Percentiles rank a stretch among this genome's conserved stretches.
phyloP scores from a whole-genome alignment of 2,329 filamentous ascomycete genomes.

The Myriangium duriaei region DNA sequence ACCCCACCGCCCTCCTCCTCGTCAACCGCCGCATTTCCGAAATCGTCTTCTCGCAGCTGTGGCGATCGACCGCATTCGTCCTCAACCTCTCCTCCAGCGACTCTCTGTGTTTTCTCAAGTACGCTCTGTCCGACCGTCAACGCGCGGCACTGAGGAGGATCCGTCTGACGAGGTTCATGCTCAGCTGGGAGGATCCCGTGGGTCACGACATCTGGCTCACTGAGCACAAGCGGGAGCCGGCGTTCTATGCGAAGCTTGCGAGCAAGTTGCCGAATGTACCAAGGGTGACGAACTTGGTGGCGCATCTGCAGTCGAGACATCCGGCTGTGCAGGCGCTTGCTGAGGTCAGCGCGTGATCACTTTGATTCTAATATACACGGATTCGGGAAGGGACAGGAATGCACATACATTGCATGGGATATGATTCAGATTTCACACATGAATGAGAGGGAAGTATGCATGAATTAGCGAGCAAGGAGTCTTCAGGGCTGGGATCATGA shows the following conservation, averaged over 20 bases:
- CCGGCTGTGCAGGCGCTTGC: conserved; percentile 1
- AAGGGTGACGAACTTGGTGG: conserved; percentile 5
- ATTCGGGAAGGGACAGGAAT: too few relatives aligned
- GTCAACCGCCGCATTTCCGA: conserved; percentile 9
- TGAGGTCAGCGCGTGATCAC: background rate
- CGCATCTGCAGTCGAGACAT: conserved; percentile 6
- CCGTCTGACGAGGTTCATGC: conserved; percentile 10
- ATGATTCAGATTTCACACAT: too few relatives aligned
- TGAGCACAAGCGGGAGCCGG: conserved; percentile 4
- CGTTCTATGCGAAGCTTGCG: conserved; percentile 1
- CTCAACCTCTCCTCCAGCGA: conserved; percentile 10
- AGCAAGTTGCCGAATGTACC: background rate
- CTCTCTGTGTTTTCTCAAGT: conserved; percentile 12
- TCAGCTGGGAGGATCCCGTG: conserved; percentile 10
- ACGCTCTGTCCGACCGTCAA: conserved; percentile 9
- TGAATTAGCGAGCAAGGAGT: too few relatives aligned
- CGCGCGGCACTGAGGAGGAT: conserved; percentile 9
- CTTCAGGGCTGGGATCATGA: too few relatives aligned
- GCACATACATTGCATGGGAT: too few relatives aligned
- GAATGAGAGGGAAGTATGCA: too few relatives aligned
- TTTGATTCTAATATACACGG: too few relatives aligned
- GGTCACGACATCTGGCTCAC: conserved; percentile 12
- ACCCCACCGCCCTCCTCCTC: conserved; percentile 9
- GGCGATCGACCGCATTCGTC: conserved; percentile 10
- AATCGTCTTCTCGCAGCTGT: conserved; percentile 9